Base-by-base conservation (phyloP, 2,329 filamentous ascomycete genomes). In the Colletotrichum tamarilloi region DNA sequence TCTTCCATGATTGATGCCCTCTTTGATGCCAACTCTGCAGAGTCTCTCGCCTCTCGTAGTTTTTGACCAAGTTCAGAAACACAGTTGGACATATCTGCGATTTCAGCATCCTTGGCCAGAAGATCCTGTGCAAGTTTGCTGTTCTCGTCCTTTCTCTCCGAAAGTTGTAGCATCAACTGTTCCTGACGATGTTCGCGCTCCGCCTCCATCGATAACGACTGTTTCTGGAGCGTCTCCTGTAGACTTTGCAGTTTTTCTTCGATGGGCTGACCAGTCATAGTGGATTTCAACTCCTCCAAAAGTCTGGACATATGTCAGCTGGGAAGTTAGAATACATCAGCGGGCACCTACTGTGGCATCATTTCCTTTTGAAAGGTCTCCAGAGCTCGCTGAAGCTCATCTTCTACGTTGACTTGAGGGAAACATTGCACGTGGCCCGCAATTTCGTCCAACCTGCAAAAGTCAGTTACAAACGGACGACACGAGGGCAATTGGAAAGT, bases 61-160 rank as follows among this genome's bases (percentile, higher is more conserved):
- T 32, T 60, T 35, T 35, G 35, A 2, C 19, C 12, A 60, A 71
- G 26, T 8, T 66, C 62, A 1, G 22, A 19, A 26, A 73, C 67
- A 14, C 60, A 30, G 16, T 62, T 52, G 8, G 28, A 49, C 26
- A 62, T 35, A n/a, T 32, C 11, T 4, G 22, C 32, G 2, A 58
- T 14, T n/a, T 71, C 67, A 3, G 5, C 24, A 22, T 71, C 49
- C 46, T 62, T 73, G 4, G 62, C 28, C 1, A 66, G 28, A 3
- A 73, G 60, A 28, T 32, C 24, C 12, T 74, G 58, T 52, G 49
- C 30, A 68, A 75, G 35, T 63, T 52, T 49, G 24, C 64, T 14
- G 42, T 16, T 63, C 59, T 57, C 42, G 3, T 65, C 53, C 12
- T 59, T 72, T 26, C 68, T 76, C 35, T 74, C 62, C 7, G 75